These are phyloP conservation scores for Penicillium crystallinum DNA, from an alignment of 495 filamentous ascomycete genomes.

Conservation along the genomic window DNA sequence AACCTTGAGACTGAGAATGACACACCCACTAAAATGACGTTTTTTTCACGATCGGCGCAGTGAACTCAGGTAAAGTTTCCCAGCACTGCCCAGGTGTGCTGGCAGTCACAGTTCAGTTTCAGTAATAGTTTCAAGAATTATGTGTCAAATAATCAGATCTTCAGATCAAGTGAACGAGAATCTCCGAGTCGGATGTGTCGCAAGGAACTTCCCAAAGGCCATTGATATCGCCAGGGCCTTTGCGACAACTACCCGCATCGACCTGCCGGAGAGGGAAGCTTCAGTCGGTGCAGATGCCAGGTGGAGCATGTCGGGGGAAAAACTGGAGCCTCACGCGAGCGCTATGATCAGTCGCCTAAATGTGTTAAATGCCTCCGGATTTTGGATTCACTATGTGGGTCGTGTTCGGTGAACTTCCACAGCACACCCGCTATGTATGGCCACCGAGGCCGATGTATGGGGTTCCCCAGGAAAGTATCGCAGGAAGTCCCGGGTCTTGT, in stretches of 20 bases:
- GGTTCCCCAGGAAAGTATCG: conserved; percentile 15
- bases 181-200: not conserved
- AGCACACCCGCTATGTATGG: conserved; percentile 1
- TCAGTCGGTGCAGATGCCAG: conserved; percentile 1
- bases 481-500: conserved; percentile 13
- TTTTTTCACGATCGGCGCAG: too few species aligned
- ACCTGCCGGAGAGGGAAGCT: conserved; percentile 21
- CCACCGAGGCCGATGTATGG: conserved; percentile 16
- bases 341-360: conserved; percentile 1
- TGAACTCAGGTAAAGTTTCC: too few species aligned
- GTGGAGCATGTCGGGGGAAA: conserved; percentile 4
- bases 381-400: conserved; percentile 8
- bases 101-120: too few species aligned
- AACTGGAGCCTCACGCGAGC: not conserved
- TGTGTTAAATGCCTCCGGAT: conserved; percentile 1
- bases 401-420: conserved; percentile 10
- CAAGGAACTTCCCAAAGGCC: conserved; percentile 1
- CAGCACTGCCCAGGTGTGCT: too few species aligned
- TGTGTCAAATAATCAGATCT: too few species aligned
- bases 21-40: too few species aligned
- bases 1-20: too few species aligned
- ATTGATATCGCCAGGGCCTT: conserved; percentile 9
- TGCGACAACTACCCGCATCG: conserved; percentile 10
- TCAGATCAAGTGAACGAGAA: not conserved
- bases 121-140: too few species aligned